Base-by-base conservation (phyloP, 1,284 basidiomycete genomes). In the Pterulicium gracile region DNA sequence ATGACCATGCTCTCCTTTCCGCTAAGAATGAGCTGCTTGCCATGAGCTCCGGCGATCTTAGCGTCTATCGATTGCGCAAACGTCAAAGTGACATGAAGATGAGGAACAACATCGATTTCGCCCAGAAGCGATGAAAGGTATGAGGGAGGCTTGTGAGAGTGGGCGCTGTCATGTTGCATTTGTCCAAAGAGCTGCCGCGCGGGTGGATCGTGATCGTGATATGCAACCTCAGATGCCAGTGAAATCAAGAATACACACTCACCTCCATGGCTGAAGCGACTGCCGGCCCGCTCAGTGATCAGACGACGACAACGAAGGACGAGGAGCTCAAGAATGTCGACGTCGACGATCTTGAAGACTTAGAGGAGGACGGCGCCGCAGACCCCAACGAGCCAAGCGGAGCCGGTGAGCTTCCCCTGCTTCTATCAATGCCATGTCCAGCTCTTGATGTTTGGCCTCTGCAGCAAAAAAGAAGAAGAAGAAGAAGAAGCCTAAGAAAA, bases 11-110 rank as follows among this genome's bases (percentile, higher is more conserved):
- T 94, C 58, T 96, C 88, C 27, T 72, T 65, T 1, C 94, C 86
- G 54, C 89, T 94, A 45, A 98, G 69, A 15, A 78, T 73, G 24
- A 98, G 74, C 62, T 93, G 90, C 53, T 69, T 68, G 4, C 89
- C 83, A 13, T 70, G 69, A 3, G 64, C 62, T 0, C 89, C 92
- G 0, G 91, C 91, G 51, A 98, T 95, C 63, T 92, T 94, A 23
- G 80, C 89, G 66, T 98, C 94, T 42, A 94, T 67, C 1, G 91
- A 95, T 61, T 98, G 94, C 1, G 95, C 95, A 65, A 94, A 98
- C 1, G 95, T 96, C 5, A 98, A 66, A 0, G 94, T 98, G 17
- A 88, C 77, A 46, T 66, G 20, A 23, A 24, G 42, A 13, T 39
- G 36, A 18, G 7, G n/a, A 4, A 18, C 15, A 18, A 18, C 5